Evolutionary conservation across 2,329 filamentous ascomycete species (phyloP), one percentile per base, ranked within the genome.

Genomic region (Raffaelea albimanens): DNA sequence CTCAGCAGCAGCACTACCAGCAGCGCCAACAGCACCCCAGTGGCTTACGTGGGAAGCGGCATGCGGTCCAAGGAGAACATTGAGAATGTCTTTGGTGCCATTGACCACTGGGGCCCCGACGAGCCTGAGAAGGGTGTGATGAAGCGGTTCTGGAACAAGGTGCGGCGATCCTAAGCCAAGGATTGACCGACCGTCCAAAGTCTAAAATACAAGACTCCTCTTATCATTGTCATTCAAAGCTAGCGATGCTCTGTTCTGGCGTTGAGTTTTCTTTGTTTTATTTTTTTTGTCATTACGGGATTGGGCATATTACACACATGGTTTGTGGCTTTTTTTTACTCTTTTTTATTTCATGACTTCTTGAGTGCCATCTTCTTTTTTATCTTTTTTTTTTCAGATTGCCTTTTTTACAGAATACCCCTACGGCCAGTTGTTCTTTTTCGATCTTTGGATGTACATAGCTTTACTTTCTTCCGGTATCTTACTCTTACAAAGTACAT

Each of bases 111-210:
- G 69, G 67, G 59, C 40, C 61, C 59, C 22, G 62, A 60, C 33
- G 64, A 71, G 48, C 64, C 69, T 20, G 77, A 81, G 48, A 69
- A 67, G 44, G 71, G 74, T 4, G 69, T 78, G 3, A 72, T 83
- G 58, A 82, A 77, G 65, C 72, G 78, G 45, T 69, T 84, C 48
- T 84, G 80, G 80, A 78, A 83, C 52, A 72, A 71, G 50, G 75
- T 83, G 36, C 68, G 73, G 47, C 70, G 75, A 49, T 59, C 63
- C 3, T 65, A 50, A 55, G 39, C 3, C 19, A n/a, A n/a, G n/a
- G n/a, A n/a, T n/a, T n/a, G n/a, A n/a, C n/a, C n/a, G n/a, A n/a
- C n/a, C n/a, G n/a, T n/a, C n/a, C n/a, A 43, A 23, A 29, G 14
- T 7, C 25, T 7, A 43, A 16, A 14, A 16, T 29, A 29, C 7